phyloP scores from a whole-genome alignment of 1,139 yeast species.

The Geotrichum histeridarum region DNA sequence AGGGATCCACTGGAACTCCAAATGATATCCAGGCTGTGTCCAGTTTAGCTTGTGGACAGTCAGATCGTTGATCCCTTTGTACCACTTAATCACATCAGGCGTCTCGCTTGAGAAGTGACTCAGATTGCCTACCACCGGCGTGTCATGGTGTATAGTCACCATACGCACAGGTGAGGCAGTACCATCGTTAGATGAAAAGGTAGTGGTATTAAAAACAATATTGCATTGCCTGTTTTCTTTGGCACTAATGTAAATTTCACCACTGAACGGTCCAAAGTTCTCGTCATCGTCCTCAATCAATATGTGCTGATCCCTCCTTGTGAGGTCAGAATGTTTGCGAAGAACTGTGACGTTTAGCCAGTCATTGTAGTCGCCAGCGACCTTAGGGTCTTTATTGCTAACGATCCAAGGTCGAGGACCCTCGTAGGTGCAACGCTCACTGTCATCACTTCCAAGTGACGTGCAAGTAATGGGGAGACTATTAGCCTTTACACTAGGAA shows the following conservation, averaged over 20 bases:
- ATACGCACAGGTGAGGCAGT: slow-evolving; percentile 56
- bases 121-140: slow-evolving; percentile 4
- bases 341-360: slow-evolving; percentile 49
- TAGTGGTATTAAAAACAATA: slow-evolving; percentile 50
- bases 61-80: slow-evolving; percentile 55
- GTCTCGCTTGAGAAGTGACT: slow-evolving; percentile 17
- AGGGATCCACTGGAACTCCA: slow-evolving; percentile 78
- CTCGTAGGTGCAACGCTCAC: slow-evolving; percentile 51
- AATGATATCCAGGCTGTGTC: slow-evolving; percentile 48
- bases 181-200: slow-evolving; percentile 33
- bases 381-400: slow-evolving; percentile 36
- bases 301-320: slow-evolving; percentile 1
- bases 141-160: slow-evolving; percentile 47
- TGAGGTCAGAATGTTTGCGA: slow-evolving; percentile 6
- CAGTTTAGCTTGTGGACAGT: slow-evolving; percentile 62
- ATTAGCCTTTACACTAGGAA: slow-evolving; percentile 56
- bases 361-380: slow-evolving; percentile 38
- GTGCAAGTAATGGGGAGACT: slow-evolving; percentile 39
- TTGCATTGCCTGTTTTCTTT: slow-evolving; percentile 62
- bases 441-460: slow-evolving; percentile 37
- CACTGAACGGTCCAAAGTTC: slow-evolving; percentile 58
- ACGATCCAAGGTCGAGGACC: slow-evolving; percentile 53
- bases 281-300: slow-evolving; percentile 16
- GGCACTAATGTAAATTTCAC: slow-evolving; percentile 55
- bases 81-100: slow-evolving; percentile 25